These are phyloP conservation scores for Ammopiptanthus mongolicus DNA, from an alignment of 306 rosid species.

Conservation along the genomic window DNA sequence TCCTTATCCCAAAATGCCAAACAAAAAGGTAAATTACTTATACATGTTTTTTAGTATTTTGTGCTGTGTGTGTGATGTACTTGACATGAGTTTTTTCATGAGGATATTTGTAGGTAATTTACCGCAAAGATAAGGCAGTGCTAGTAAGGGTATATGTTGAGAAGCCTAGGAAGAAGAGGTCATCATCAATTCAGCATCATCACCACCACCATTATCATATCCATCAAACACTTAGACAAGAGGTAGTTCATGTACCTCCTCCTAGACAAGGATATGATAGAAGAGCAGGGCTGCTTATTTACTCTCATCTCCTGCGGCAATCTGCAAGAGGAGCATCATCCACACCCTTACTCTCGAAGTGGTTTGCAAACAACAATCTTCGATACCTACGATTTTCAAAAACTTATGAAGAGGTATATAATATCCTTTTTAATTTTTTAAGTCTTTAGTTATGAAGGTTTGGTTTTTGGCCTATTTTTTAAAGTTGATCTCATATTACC, in stretches of 20 bases:
- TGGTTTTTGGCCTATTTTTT: too few relatives aligned
- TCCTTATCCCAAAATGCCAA: slow-evolving; percentile 30
- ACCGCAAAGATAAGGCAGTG: slow-evolving; percentile 46
- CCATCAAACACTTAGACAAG: slow-evolving; percentile 30
- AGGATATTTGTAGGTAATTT: slow-evolving; percentile 33
- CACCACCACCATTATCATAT: slow-evolving; percentile 34
- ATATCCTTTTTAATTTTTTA: too few relatives aligned
- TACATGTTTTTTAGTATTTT: not conserved
- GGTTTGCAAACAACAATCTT: slow-evolving; percentile 13
- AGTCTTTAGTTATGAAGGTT: too few relatives aligned
- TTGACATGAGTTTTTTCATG: slow-evolving; percentile 5
- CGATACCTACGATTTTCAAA: too few relatives aligned
- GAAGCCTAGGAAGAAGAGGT: slow-evolving; percentile 37
- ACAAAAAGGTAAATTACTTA: slow-evolving; percentile 45
- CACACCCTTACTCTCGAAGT: slow-evolving; percentile 22
- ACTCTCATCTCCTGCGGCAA: slow-evolving; percentile 50
- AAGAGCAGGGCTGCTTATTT: slow-evolving; percentile 64
- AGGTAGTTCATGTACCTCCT: slow-evolving; percentile 19
- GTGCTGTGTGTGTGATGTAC: not conserved
- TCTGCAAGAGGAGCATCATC: slow-evolving; percentile 37
- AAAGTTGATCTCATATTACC: too few relatives aligned
- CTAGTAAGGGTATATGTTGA: slow-evolving; percentile 49
- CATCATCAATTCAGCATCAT: slow-evolving; percentile 16
- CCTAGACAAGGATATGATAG: slow-evolving; percentile 43
- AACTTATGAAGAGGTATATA: too few relatives aligned